Evolutionary conservation across 306 rosid species (phyloP).

Genomic region (Prunus campanulata): DNA sequence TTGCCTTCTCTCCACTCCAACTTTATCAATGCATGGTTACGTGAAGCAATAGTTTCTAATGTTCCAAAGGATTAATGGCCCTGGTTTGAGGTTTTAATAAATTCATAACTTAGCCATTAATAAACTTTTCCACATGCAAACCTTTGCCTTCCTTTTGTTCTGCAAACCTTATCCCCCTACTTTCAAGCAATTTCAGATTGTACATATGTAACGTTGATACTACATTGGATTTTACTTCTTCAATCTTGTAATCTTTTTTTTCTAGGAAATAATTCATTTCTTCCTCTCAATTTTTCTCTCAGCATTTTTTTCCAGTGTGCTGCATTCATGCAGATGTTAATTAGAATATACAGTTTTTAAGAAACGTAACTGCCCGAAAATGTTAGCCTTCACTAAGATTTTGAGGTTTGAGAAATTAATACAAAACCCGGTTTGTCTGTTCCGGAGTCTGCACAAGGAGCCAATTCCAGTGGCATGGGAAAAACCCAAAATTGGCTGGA

Average conservation of each 20-base stretch:
- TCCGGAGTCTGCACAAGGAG: slow-evolving; percentile 42
- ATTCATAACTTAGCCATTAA: neutral
- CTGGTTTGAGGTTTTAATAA: neutral
- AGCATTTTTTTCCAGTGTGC: neutral
- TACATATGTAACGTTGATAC: too few relatives aligned
- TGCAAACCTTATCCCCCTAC: neutral
- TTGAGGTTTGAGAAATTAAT: slow-evolving; percentile 35
- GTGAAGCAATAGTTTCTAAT: slow-evolving; percentile 29
- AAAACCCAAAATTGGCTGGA: slow-evolving; percentile 61
- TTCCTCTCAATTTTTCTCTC: too few relatives aligned
- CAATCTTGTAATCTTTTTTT: too few relatives aligned
- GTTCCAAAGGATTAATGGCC: neutral
- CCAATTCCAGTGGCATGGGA: slow-evolving; percentile 65
- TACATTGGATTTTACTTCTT: too few relatives aligned
- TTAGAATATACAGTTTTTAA: neutral
- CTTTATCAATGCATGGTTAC: slow-evolving; percentile 26
- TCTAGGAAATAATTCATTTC: too few relatives aligned
- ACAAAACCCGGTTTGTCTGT: slow-evolving; percentile 27
- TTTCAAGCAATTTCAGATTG: too few relatives aligned
- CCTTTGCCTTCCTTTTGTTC: neutral
- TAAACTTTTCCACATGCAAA: neutral
- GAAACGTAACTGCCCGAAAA: neutral
- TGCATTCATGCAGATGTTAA: neutral
- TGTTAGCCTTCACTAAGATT: slow-evolving; percentile 36
- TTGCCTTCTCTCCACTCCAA: slow-evolving; percentile 46